phyloP scores from a whole-genome alignment of 371 early-diverging fungal species.

The Mucor mucedo region DNA sequence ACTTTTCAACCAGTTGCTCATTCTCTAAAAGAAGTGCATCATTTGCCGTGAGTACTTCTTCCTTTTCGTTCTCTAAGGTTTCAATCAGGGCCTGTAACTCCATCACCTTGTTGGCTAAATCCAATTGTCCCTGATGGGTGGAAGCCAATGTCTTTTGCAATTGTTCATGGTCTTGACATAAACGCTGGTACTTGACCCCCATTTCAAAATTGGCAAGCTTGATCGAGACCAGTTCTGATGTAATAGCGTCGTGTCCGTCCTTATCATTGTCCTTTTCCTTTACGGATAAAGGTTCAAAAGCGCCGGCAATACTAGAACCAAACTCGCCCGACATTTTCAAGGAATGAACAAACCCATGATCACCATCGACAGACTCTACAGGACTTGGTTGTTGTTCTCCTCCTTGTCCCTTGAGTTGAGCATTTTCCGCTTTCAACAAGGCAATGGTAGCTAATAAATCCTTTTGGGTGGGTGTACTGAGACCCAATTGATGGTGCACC shows the following conservation, averaged over 20 bases:
- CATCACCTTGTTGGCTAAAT: slow-evolving; percentile 34
- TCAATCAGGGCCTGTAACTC: slow-evolving; percentile 32
- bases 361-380: slow-evolving; percentile 24
- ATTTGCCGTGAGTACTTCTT: slow-evolving; percentile 37
- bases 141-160: slow-evolving; percentile 27
- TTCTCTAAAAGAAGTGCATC: slow-evolving; percentile 33
- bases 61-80: slow-evolving; percentile 33
- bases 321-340: slow-evolving; percentile 47
- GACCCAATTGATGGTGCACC: slow-evolving; percentile 54
- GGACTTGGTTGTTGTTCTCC: slow-evolving; percentile 26
- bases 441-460: slow-evolving; percentile 64
- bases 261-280: not conserved
- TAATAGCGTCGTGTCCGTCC: slow-evolving; percentile 23
- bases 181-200: slow-evolving; percentile 43
- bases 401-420: slow-evolving; percentile 17
- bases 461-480: slow-evolving; percentile 12
- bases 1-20: slow-evolving; percentile 29
- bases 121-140: slow-evolving; percentile 33
- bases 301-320: slow-evolving; percentile 51
- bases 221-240: slow-evolving; percentile 35
- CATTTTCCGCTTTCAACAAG: slow-evolving; percentile 59
- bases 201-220: slow-evolving; percentile 51
- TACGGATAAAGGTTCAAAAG: slow-evolving; percentile 15
- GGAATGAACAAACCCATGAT: slow-evolving; percentile 40
- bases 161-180: slow-evolving; percentile 48